phyloP scores from a whole-genome alignment of 176 grass and related monocot species.

The Tillandsia fasciculata region DNA sequence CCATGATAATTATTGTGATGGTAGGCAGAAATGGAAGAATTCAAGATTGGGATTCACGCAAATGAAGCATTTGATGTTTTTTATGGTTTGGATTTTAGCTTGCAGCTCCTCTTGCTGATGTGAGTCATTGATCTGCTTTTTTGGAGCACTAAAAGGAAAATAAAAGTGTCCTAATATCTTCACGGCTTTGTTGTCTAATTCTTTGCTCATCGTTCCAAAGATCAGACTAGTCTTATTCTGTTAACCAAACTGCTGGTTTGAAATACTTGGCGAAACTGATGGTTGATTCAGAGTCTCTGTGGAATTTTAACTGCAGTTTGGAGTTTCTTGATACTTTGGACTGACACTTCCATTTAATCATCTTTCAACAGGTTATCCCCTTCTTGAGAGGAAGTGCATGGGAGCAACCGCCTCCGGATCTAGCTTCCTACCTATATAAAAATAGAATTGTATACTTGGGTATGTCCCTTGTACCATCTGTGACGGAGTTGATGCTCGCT shows the following conservation, averaged over 20 bases:
- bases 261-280: not conserved
- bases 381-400: conserved; percentile 57
- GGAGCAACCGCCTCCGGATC: conserved; percentile 59
- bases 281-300: not conserved
- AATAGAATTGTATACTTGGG: conserved; percentile 93
- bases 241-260: not conserved
- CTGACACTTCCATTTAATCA: not conserved
- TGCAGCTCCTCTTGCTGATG: not conserved
- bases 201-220: not conserved
- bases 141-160: not conserved
- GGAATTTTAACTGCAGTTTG: not conserved
- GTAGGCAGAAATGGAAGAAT: not conserved
- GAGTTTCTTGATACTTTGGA: not conserved
- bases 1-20: not conserved
- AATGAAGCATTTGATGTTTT: not conserved
- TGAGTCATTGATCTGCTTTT: not conserved
- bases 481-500: conserved; percentile 66
- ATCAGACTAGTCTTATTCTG: not conserved
- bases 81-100: not conserved
- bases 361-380: conserved; percentile 46
- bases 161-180: not conserved
- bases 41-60: not conserved
- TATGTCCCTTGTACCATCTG: conserved; percentile 64
- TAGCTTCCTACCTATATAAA: conserved; percentile 65
- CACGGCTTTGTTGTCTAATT: not conserved